Evolutionary conservation across 345 rosid species (phyloP).

Genomic region (Clausena lansium): DNA sequence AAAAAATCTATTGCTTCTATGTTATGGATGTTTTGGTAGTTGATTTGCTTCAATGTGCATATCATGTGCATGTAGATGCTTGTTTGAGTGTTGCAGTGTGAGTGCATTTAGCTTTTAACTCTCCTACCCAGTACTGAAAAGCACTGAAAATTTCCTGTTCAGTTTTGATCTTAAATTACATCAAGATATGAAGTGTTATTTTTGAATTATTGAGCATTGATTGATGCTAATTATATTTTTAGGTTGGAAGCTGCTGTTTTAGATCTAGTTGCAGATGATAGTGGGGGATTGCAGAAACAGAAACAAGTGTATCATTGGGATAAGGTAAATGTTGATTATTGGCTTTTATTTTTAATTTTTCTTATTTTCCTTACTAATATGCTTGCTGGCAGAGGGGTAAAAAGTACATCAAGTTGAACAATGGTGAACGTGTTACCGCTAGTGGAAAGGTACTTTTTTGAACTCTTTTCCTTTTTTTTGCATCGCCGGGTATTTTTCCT

Average conservation of each 20-base stretch:
- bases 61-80: background rate
- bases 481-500: background rate
- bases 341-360: background rate
- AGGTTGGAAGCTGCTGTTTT: slow-evolving; percentile 89
- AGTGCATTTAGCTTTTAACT: background rate
- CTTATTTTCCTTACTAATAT: background rate
- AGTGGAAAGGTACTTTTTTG: slow-evolving; percentile 82
- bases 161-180: background rate
- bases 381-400: slow-evolving; percentile 75
- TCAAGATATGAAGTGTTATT: background rate
- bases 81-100: background rate
- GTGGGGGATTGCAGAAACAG: slow-evolving; percentile 76
- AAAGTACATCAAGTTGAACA: slow-evolving; percentile 89
- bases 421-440: slow-evolving; percentile 94
- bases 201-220: background rate
- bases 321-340: slow-evolving; percentile 53
- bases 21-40: background rate
- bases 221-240: slow-evolving; percentile 9
- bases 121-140: background rate
- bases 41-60: background rate
- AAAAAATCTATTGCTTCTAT: background rate
- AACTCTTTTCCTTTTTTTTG: background rate
- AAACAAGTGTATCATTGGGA: slow-evolving; percentile 84
- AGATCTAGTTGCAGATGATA: slow-evolving; percentile 95
- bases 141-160: background rate